Evolutionary conservation across 2,329 filamentous ascomycete genomes (phyloP).

Genomic region (Albifimbria verrucaria): DNA sequence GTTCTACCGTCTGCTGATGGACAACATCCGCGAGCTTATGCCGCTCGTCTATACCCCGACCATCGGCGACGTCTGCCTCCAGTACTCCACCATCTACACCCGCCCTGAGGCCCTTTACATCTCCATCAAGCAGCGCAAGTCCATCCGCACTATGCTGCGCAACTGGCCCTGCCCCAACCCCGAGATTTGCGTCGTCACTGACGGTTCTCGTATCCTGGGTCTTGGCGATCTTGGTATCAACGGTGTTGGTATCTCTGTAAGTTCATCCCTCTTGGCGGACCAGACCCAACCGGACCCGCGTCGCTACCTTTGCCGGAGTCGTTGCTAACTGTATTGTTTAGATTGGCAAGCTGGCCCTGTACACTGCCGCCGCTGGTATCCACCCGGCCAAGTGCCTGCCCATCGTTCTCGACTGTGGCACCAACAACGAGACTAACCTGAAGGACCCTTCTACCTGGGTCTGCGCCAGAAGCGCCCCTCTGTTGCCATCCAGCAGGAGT

Average conservation of each 20-base stretch:
- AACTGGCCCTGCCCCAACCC: constrained; percentile 92
- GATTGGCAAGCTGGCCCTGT: constrained; percentile 92
- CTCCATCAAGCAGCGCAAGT: constrained; percentile 89
- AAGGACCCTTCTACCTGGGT: constrained; percentile 82
- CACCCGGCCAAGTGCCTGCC: constrained; percentile 79
- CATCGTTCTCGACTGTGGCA: constrained; percentile 66
- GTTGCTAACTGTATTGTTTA: constrained; percentile 29
- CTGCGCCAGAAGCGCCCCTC: constrained; percentile 79
- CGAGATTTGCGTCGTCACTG: constrained; percentile 94
- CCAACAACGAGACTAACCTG: constrained; percentile 63
- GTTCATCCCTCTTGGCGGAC: constrained; percentile 24
- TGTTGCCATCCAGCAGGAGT: constrained; percentile 76
- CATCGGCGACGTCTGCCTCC: constrained; percentile 92
- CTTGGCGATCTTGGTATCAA: constrained; percentile 95
- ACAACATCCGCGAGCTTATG: constrained; percentile 75
- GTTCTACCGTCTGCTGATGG: constrained; percentile 78
- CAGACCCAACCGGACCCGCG: background rate
- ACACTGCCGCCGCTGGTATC: constrained; percentile 94
- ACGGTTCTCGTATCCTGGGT: constrained; percentile 88
- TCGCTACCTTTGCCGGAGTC: background rate
- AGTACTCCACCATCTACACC: constrained; percentile 95
- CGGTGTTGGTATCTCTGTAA: constrained; percentile 92
- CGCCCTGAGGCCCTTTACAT: constrained; percentile 95
- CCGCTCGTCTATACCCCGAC: constrained; percentile 85
- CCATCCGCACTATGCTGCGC: constrained; percentile 79